Conservation (phyloP, 2,329 filamentous ascomycete species). For the Talaromyces sp. region DNA sequence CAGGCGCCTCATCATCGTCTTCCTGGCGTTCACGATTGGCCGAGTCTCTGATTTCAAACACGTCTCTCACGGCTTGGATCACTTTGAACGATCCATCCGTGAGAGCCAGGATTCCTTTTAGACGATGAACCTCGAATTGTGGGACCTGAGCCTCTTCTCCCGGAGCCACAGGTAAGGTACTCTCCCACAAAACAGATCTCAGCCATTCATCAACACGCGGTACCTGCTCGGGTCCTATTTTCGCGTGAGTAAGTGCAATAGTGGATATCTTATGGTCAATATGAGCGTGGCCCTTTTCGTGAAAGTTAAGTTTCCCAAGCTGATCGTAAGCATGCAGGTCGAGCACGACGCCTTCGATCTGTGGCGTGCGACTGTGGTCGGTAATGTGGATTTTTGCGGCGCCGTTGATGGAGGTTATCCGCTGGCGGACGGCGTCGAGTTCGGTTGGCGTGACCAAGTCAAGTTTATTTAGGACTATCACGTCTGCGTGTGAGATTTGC, state of each 20-base stretch:
- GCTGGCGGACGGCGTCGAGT: slow-evolving; percentile 60
- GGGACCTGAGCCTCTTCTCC: slow-evolving; percentile 16
- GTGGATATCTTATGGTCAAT: slow-evolving; percentile 87
- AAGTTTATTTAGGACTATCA: slow-evolving; percentile 88
- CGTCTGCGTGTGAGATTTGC: slow-evolving; percentile 94
- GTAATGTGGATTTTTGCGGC: slow-evolving; percentile 81
- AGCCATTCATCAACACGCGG: slow-evolving; percentile 72
- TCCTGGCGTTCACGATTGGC: slow-evolving; percentile 13
- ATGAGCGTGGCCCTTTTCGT: slow-evolving; percentile 77
- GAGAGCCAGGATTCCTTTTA: slow-evolving; percentile 73
- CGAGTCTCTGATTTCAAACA: slow-evolving; percentile 81
- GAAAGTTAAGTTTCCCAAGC: slow-evolving; percentile 66
- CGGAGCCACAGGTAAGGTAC: slow-evolving; percentile 14
- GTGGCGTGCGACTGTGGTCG: slow-evolving; percentile 69
- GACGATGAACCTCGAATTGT: slow-evolving; percentile 74
- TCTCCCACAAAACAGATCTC: slow-evolving; percentile 76
- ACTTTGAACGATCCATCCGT: slow-evolving; percentile 63
- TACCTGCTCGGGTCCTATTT: slow-evolving; percentile 54
- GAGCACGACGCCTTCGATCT: slow-evolving; percentile 77
- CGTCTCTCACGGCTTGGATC: slow-evolving; percentile 83
- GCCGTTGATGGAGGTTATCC: slow-evolving; percentile 81
- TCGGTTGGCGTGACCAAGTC: slow-evolving; percentile 71
- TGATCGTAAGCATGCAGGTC: slow-evolving; percentile 91
- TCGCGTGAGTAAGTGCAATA: slow-evolving; percentile 62
- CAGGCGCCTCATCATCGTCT: slow-evolving; percentile 15